phyloP scores from a whole-genome alignment of 768 basidiomycete species.

The Podaxis pistillaris region DNA sequence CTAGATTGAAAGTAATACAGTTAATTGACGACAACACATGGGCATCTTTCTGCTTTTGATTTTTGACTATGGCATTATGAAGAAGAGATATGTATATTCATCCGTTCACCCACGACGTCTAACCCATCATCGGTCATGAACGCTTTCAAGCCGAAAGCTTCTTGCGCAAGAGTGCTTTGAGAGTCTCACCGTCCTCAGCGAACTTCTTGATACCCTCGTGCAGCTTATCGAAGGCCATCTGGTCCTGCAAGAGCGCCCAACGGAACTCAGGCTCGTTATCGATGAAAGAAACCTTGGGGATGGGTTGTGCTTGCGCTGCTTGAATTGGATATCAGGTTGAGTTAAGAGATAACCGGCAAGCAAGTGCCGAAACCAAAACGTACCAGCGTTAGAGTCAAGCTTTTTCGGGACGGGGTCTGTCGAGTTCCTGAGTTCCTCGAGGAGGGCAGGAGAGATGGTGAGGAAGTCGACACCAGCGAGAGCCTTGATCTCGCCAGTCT shows the following conservation, averaged over 20 bases:
- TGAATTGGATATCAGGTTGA: conserved; percentile 10
- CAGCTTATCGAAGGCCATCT: conserved; percentile 98
- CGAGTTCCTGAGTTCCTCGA: conserved; percentile 90
- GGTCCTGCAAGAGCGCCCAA: conserved; percentile 88
- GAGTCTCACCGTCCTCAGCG: conserved; percentile 88
- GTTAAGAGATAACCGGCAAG: conserved; percentile 14
- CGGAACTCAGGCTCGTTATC: conserved; percentile 97
- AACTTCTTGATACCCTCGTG: conserved; percentile 99
- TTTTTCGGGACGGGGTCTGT: conserved; percentile 78
- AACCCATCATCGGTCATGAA: neutral
- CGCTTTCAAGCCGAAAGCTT: conserved; percentile 52
- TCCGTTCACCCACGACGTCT: neutral
- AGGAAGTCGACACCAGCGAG: conserved; percentile 98
- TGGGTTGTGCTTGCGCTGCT: conserved; percentile 58
- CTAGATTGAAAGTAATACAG: conserved; percentile 5
- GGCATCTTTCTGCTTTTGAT: conserved; percentile 1
- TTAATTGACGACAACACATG: neutral
- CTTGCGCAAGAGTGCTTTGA: conserved; percentile 78
- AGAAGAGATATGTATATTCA: neutral
- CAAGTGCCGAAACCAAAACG: conserved; percentile 22
- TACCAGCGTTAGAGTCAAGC: conserved; percentile 67
- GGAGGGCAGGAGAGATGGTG: conserved; percentile 87
- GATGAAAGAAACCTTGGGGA: conserved; percentile 80
- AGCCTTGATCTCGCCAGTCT: conserved; percentile 90
- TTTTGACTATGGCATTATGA: neutral